A percentile compares a stretch with the other conserved stretches of the same genome.
Conservation (phyloP, 1,139 yeast genomes). For the Saccharomyces hybrid region DNA sequence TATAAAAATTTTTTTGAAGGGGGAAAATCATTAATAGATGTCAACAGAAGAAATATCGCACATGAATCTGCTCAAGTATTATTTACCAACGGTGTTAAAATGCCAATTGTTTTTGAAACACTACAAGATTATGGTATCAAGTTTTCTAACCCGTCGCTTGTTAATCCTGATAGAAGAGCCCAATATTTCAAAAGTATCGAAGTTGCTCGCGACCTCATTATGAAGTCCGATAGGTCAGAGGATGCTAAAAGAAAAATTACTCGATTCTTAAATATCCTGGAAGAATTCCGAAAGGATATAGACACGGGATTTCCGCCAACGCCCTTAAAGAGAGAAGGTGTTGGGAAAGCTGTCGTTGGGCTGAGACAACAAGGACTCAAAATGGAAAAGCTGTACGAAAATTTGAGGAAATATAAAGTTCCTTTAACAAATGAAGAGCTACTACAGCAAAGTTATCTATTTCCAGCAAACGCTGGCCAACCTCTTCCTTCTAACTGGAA, state of each 20-base stretch:
- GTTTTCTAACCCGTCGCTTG: constrained; percentile 11
- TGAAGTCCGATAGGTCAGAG: constrained; percentile 14
- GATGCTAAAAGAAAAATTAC: constrained; percentile 16
- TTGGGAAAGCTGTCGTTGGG: constrained; percentile 14
- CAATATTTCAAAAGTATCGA: constrained; percentile 24
- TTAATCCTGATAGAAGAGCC: constrained; percentile 18
- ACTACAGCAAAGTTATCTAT: neutral
- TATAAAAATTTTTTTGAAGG: constrained; percentile 18
- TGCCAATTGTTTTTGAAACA: constrained; percentile 26
- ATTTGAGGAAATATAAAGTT: constrained; percentile 18
- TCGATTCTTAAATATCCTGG: constrained; percentile 15
- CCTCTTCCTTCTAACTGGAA: constrained; percentile 2
- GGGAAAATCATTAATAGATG: constrained; percentile 11
- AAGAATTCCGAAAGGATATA: constrained; percentile 17
- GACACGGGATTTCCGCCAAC: constrained; percentile 25
- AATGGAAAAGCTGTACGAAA: constrained; percentile 25
- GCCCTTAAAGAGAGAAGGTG: constrained; percentile 8
- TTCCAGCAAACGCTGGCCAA: neutral
- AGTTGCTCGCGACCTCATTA: constrained; percentile 20
- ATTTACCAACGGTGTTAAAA: constrained; percentile 27
- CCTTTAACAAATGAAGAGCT: constrained; percentile 16
- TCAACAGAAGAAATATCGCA: constrained; percentile 12
- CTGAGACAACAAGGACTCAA: constrained; percentile 23
- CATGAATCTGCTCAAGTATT: constrained; percentile 20
- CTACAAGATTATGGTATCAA: constrained; percentile 25